phyloP scores from a whole-genome alignment of 2,329 filamentous ascomycete species.

The Stemphylium lycopersici region DNA sequence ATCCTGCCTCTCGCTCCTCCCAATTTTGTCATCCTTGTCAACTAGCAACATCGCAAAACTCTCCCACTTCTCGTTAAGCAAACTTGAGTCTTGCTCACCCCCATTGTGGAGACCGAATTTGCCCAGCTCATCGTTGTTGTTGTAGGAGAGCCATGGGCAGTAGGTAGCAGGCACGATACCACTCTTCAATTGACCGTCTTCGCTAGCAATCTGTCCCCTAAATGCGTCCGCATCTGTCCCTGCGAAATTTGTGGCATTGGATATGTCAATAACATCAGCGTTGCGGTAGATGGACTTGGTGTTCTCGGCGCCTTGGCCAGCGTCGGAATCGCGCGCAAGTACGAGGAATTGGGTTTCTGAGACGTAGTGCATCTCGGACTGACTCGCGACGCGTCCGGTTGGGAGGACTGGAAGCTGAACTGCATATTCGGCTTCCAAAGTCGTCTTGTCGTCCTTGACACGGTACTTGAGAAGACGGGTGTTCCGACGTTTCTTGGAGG shows the following conservation, averaged over 20 bases:
- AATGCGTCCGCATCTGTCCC: constrained; percentile 46
- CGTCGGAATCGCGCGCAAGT: constrained; percentile 66
- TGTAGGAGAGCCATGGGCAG: constrained; percentile 72
- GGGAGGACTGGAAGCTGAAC: constrained; percentile 67
- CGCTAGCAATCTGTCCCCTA: constrained; percentile 55
- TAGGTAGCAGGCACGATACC: constrained; percentile 65
- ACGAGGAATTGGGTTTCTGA: constrained; percentile 69
- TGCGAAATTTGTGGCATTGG: constrained; percentile 65
- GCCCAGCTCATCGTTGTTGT: constrained; percentile 67
- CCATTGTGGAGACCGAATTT: constrained; percentile 74
- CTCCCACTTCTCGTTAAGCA: constrained; percentile 82
- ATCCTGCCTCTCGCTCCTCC: constrained; percentile 29
- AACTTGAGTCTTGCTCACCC: constrained; percentile 60
- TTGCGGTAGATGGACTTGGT: constrained; percentile 68
- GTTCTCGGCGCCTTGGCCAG: constrained; percentile 62
- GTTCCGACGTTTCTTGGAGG: constrained; percentile 61
- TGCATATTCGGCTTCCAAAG: constrained; percentile 67
- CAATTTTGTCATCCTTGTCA: constrained; percentile 50
- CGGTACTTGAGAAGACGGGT: constrained; percentile 70
- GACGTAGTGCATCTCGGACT: constrained; percentile 72
- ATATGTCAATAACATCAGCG: constrained; percentile 71
- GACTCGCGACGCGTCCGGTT: constrained; percentile 64
- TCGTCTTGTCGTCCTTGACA: constrained; percentile 55
- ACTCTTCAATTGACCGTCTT: constrained; percentile 59
- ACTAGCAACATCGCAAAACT: constrained; percentile 66